phyloP scores from a whole-genome alignment of 768 basidiomycete species.

The Kwoniella bestiolae region DNA sequence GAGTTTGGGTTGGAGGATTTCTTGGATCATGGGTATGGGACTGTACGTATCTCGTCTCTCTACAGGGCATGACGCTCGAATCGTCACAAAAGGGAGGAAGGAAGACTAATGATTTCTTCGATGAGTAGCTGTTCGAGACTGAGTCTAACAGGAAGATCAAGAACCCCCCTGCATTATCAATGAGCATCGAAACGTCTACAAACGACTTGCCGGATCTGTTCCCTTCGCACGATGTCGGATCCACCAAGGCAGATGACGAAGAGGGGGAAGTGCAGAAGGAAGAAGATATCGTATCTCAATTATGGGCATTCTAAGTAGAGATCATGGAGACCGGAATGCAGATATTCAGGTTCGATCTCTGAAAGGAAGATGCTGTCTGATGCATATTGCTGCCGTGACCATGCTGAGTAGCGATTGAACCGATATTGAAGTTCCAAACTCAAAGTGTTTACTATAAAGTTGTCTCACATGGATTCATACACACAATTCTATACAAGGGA shows the following conservation, averaged over 20 bases:
- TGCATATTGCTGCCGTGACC: too few relatives aligned
- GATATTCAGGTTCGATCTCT: too few relatives aligned
- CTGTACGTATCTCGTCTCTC: constrained; percentile 48
- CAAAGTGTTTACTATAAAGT: too few relatives aligned
- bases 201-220: constrained; percentile 15
- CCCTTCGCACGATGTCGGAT: neutral
- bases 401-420: too few relatives aligned
- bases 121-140: constrained; percentile 76
- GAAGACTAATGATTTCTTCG: neutral
- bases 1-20: constrained; percentile 92
- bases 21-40: constrained; percentile 71
- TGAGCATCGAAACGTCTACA: constrained; percentile 44
- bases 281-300: constrained; percentile 24
- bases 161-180: constrained; percentile 68
- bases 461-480: too few relatives aligned
- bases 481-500: too few relatives aligned
- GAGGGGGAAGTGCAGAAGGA: neutral
- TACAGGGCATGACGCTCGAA: too few relatives aligned
- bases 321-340: neutral
- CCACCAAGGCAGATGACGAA: neutral
- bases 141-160: constrained; percentile 79
- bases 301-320: constrained; percentile 27
- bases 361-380: too few relatives aligned
- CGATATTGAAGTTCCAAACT: too few relatives aligned
- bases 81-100: neutral